These are phyloP conservation scores for Phytophthora cactorum DNA, from an alignment of 352 stramenopile species.

Conservation along the genomic window DNA sequence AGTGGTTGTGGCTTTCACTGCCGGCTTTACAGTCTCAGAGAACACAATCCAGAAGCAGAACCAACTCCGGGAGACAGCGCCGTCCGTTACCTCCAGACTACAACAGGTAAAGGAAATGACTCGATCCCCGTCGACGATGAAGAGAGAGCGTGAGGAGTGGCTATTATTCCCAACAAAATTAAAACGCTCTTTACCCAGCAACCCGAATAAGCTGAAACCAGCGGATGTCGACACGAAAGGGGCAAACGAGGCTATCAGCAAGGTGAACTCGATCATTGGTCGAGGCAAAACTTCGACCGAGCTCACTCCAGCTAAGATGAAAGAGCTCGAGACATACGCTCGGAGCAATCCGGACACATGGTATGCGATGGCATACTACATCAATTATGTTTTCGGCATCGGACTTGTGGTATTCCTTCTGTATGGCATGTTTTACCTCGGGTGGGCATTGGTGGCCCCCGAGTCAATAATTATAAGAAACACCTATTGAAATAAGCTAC, in stretches of 20 bases:
- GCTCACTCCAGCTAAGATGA: constrained; percentile 15
- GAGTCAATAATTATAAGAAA: no score
- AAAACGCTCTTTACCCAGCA: no score
- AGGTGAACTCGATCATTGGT: constrained; percentile 15
- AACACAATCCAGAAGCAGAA: no score
- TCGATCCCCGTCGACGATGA: neutral
- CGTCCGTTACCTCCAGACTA: neutral
- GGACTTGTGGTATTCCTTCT: neutral
- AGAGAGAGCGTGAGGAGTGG: neutral
- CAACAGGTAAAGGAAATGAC: neutral
- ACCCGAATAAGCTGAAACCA: no score
- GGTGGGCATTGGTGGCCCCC: constrained; percentile 1
- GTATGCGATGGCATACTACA: constrained; percentile 18
- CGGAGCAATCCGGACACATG: constrained; percentile 18
- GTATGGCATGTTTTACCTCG: constrained; percentile 12
- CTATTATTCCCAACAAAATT: no score
- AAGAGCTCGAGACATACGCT: constrained; percentile 15
- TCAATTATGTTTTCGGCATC: constrained; percentile 8
- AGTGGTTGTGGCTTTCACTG: no score
- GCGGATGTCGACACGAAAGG: constrained; percentile 2
- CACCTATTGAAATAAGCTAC: no score
- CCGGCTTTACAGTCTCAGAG: no score
- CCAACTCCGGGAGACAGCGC: neutral
- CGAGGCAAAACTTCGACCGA: constrained; percentile 8
- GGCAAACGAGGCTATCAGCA: neutral